phyloP scores from a whole-genome alignment of 2,329 filamentous ascomycete genomes.

The Arthrobotrys sinensis region DNA sequence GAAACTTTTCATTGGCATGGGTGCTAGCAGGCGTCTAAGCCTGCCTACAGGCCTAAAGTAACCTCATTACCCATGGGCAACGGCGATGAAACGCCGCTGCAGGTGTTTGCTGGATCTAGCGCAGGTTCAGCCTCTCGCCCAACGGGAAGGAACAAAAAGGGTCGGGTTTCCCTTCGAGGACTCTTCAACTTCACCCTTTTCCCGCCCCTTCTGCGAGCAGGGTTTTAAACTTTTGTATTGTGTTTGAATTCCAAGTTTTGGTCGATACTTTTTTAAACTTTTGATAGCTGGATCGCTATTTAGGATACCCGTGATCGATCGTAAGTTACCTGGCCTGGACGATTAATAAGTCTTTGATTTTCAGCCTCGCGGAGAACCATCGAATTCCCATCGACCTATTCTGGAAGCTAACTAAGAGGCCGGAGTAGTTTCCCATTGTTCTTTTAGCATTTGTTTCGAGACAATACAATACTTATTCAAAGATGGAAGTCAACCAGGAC shows the following conservation, averaged over 20 bases:
- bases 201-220: background rate
- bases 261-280: background rate
- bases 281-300: background rate
- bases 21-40: conserved; percentile 16
- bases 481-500: conserved; percentile 55
- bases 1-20: conserved; percentile 20
- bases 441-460: conserved; percentile 1
- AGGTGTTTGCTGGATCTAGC: conserved; percentile 10
- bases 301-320: background rate
- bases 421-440: background rate
- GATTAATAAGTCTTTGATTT: background rate
- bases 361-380: background rate
- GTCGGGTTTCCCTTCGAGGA: conserved; percentile 30
- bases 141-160: conserved; percentile 42
- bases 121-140: conserved; percentile 38
- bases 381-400: background rate
- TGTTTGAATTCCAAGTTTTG: background rate
- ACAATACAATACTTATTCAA: conserved; percentile 1
- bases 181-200: conserved; percentile 35
- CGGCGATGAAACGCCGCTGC: conserved; percentile 42
- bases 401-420: background rate
- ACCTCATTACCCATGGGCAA: conserved; percentile 25
- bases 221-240: background rate
- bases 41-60: conserved; percentile 27
- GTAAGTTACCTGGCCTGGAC: conserved; percentile 3